Percentiles rank a stretch among this genome's conserved stretches.
phyloP scores from a whole-genome alignment of 2,329 filamentous ascomycete species.

The Arthrobotrys megalospora region DNA sequence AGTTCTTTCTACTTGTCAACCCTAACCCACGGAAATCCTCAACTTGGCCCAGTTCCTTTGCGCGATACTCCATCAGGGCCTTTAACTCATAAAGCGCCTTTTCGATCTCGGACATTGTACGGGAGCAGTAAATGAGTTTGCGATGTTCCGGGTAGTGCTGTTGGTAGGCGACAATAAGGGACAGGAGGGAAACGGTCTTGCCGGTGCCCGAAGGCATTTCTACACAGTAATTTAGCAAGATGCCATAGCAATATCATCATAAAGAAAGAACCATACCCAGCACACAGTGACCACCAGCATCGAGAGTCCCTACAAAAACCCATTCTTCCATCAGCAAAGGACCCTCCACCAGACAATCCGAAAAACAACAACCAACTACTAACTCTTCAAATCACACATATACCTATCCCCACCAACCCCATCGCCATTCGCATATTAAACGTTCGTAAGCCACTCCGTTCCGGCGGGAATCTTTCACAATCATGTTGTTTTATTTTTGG shows the following conservation, averaged over 20 bases:
- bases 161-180: constrained; percentile 96
- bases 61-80: constrained; percentile 92
- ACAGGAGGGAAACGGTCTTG: constrained; percentile 95
- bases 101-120: constrained; percentile 99
- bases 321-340: constrained; percentile 4
- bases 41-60: constrained; percentile 86
- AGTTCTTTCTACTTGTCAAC: constrained; percentile 94
- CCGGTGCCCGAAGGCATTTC: constrained; percentile 99
- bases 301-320: constrained; percentile 76
- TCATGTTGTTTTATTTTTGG: constrained; percentile 2
- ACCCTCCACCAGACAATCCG: no score
- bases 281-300: constrained; percentile 94
- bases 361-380: constrained; percentile 45
- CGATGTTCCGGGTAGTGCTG: constrained; percentile 91
- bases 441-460: constrained; percentile 63
- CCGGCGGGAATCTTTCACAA: not conserved
- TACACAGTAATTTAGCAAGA: constrained; percentile 2
- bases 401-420: constrained; percentile 70
- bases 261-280: constrained; percentile 68
- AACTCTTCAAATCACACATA: constrained; percentile 86
- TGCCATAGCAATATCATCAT: not conserved
- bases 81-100: constrained; percentile 94
- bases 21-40: constrained; percentile 96
- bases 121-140: constrained; percentile 98
- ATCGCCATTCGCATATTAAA: constrained; percentile 2